Percentiles rank a stretch among this genome's conserved stretches.
These are phyloP conservation scores for Serendipita indica DNA, from an alignment of 768 basidiomycete species.

Conservation along the genomic window DNA sequence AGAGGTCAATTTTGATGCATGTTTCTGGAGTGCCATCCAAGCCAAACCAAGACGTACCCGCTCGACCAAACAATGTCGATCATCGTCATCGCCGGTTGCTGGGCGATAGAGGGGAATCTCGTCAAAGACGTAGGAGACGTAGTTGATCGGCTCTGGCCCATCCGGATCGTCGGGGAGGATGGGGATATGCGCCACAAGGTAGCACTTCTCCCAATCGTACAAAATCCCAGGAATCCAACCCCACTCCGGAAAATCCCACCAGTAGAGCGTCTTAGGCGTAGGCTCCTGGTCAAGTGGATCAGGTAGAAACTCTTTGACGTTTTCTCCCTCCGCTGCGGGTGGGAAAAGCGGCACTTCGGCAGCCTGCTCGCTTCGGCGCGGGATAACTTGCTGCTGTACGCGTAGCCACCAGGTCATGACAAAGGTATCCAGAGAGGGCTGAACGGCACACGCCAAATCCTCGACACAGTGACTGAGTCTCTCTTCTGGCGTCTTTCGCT, in stretches of 20 bases:
- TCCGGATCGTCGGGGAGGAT: neutral
- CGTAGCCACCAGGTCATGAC: neutral
- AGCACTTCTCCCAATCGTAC: neutral
- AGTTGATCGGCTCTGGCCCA: neutral
- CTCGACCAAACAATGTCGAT: neutral
- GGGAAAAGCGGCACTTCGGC: neutral
- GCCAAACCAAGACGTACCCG: neutral
- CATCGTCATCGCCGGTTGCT: neutral
- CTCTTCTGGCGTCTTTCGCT: neutral
- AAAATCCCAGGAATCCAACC: neutral
- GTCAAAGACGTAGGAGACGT: neutral
- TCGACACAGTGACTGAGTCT: neutral
- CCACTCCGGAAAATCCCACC: neutral
- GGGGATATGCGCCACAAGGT: neutral
- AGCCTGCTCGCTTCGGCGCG: neutral
- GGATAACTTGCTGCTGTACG: neutral
- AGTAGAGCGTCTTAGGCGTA: neutral
- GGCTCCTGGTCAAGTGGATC: neutral
- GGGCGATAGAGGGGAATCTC: neutral
- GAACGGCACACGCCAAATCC: neutral
- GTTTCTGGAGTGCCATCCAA: neutral
- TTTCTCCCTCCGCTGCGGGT: neutral
- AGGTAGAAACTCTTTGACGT: neutral
- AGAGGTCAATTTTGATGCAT: neutral
- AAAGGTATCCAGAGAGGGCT: neutral